phyloP scores from a whole-genome alignment of 73 alveolate genomes.

The Effrenium voratum region DNA sequence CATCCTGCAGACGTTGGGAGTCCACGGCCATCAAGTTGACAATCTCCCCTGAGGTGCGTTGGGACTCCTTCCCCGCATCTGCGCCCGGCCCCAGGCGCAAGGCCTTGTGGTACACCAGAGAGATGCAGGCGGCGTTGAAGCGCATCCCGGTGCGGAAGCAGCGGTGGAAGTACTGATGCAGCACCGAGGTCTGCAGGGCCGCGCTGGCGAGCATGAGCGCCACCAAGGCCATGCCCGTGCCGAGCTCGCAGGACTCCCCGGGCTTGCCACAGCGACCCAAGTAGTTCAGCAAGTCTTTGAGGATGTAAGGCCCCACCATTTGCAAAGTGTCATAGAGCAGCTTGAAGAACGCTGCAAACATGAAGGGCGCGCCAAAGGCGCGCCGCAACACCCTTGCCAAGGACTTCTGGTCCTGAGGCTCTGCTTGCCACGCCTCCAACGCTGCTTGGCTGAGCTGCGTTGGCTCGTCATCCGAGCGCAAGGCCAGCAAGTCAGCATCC shows the following conservation, averaged over 20 bases:
- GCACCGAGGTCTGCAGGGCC: constrained; percentile 42
- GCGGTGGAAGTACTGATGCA: constrained; percentile 92
- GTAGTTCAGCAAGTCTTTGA: constrained; percentile 6
- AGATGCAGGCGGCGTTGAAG: constrained; percentile 39
- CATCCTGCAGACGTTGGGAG: constrained; percentile 74
- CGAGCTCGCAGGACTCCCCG: background rate
- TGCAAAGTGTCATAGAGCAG: constrained; percentile 40
- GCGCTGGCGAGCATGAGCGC: background rate
- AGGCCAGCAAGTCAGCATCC: constrained; percentile 25
- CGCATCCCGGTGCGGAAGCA: constrained; percentile 93
- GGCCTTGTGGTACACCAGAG: constrained; percentile 72
- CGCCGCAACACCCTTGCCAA: constrained; percentile 27
- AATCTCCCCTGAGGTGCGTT: constrained; percentile 63
- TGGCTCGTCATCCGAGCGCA: constrained; percentile 49
- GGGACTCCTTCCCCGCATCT: background rate
- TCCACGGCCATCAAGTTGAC: constrained; percentile 86
- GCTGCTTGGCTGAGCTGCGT: background rate
- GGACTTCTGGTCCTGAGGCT: background rate
- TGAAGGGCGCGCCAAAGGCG: constrained; percentile 32
- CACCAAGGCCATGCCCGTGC: constrained; percentile 52
- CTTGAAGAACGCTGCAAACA: constrained; percentile 33
- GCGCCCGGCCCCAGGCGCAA: constrained; percentile 7
- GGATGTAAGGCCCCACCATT: constrained; percentile 53
- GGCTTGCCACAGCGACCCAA: background rate
- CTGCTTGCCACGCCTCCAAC: background rate